Base-by-base conservation (phyloP, 202 grass and related monocot species). In the Hordeum pubiflorum region DNA sequence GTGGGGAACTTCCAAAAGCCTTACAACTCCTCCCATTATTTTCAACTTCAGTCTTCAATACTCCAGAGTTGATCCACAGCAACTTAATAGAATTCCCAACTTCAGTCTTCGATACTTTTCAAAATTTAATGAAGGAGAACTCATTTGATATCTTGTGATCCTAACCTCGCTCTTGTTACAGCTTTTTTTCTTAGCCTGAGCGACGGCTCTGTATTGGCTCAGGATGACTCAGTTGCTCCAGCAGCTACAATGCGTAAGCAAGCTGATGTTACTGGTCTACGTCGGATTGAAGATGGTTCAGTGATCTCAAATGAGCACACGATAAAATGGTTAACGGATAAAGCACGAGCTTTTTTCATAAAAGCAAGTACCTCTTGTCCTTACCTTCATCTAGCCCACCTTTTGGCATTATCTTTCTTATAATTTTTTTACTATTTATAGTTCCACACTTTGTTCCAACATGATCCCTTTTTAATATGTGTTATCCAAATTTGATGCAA, bases 261-360 rank as follows among this genome's bases (percentile, higher is more conserved):
- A 89, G 61, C 44, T 69, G 79, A 92, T n/a, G 43, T 64, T 67
- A 67, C 81, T 54, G 75, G 65, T 79, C 84, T 97, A 75, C 79
- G 58, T 27, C 81, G 71, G 63, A 88, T 97, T 31, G 94, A 94
- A 86, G 89, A 97, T 91, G 87, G 94, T 56, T 91, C 94, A 75
- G 78, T 97, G 54, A 63, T 97, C 54, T 94, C 94, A 76, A 94
- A 97, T 58, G 87, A 83, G 59, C 94, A 97, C 80, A 97, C 91
- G 10, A 37, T 85, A 33, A 97, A 94, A 84, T 94, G 94, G 94
- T 92, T 82, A 75, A 97, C 94, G n/a, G 94, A 97, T 86, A 86
- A 83, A 26, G 94, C 76, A 10, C 80, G 87, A 26, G 87, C 91
- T 11, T 79, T 84, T 73, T 88, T 90, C 85, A 57, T 75, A 44